Evolutionary conservation across 1,139 yeast species (phyloP).

Genomic region (Citeromyces siamensis): DNA sequence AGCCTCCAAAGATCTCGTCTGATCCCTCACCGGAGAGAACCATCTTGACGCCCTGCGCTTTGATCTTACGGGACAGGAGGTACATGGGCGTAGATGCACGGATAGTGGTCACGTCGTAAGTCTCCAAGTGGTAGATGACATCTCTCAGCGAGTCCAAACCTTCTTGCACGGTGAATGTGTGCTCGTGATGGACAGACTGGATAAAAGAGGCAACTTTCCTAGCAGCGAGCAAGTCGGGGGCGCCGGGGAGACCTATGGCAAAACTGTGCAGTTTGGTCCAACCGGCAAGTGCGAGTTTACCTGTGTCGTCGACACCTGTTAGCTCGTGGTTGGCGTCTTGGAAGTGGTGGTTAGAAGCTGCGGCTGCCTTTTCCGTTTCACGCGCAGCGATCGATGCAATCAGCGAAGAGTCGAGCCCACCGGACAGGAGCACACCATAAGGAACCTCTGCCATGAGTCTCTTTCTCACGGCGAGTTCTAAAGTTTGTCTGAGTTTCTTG

Average conservation of each 20-base stretch:
- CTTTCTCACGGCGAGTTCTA: constrained; percentile 95
- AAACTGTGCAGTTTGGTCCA: constrained; percentile 89
- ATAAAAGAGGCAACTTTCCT: constrained; percentile 91
- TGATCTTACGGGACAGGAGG: constrained; percentile 87
- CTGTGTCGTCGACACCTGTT: constrained; percentile 87
- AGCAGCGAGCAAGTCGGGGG: constrained; percentile 96
- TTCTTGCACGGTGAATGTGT: constrained; percentile 90
- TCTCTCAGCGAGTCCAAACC: constrained; percentile 94
- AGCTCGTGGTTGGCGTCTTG: constrained; percentile 46
- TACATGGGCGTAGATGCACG: constrained; percentile 99
- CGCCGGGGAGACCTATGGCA: constrained; percentile 94
- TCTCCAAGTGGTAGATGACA: constrained; percentile 91
- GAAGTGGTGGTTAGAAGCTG: constrained; percentile 30
- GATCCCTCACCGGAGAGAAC: constrained; percentile 98
- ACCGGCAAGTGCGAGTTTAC: constrained; percentile 67
- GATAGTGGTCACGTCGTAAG: constrained; percentile 96
- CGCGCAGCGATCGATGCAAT: constrained; percentile 96
- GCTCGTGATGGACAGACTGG: constrained; percentile 96
- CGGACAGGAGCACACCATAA: constrained; percentile 90
- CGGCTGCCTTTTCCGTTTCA: constrained; percentile 76
- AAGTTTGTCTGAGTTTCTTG: constrained; percentile 56
- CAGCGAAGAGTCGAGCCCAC: constrained; percentile 93
- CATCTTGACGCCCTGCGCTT: constrained; percentile 99
- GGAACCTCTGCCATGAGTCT: constrained; percentile 99
- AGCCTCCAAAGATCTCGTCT: constrained; percentile 98